Evolutionary conservation across 1,139 yeast genomes (phyloP).

Genomic region (Kodamaea suecica): DNA sequence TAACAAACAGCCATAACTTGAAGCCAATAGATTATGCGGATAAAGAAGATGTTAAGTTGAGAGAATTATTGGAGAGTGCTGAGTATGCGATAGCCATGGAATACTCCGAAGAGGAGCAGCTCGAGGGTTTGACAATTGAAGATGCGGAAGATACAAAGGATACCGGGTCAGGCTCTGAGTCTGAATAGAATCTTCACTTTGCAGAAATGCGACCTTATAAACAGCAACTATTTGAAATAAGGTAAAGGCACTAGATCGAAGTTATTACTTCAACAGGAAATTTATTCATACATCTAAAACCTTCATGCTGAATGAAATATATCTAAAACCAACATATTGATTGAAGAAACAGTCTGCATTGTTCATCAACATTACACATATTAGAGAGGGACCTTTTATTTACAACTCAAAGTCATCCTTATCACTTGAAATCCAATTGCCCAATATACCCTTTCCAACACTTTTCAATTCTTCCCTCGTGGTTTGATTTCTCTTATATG

Average conservation of each 20-base stretch:
- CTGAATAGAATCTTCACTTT: slow-evolving; percentile 13
- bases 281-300: too few relatives aligned
- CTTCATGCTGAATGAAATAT: too few relatives aligned
- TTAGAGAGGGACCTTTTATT: too few relatives aligned
- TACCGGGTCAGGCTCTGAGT: slow-evolving; percentile 39
- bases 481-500: slow-evolving; percentile 24
- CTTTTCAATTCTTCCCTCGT: slow-evolving; percentile 24
- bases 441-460: slow-evolving; percentile 21
- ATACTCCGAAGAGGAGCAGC: slow-evolving; percentile 27
- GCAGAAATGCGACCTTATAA: slow-evolving; percentile 1
- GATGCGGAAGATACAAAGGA: slow-evolving; percentile 22
- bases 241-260: too few relatives aligned
- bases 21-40: slow-evolving; percentile 72
- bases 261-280: too few relatives aligned
- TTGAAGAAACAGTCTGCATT: too few relatives aligned
- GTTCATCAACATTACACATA: too few relatives aligned
- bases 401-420: slow-evolving; percentile 29
- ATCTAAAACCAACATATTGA: too few relatives aligned
- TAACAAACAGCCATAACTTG: slow-evolving; percentile 45
- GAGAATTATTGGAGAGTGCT: slow-evolving; percentile 71
- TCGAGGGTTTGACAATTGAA: slow-evolving; percentile 17
- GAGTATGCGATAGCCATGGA: slow-evolving; percentile 62
- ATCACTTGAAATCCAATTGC: slow-evolving; percentile 31
- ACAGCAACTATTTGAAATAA: background rate
- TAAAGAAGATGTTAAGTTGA: slow-evolving; percentile 50